Evolutionary conservation across 495 filamentous ascomycete genomes (phyloP).

Genomic region (Xylaria venustula): DNA sequence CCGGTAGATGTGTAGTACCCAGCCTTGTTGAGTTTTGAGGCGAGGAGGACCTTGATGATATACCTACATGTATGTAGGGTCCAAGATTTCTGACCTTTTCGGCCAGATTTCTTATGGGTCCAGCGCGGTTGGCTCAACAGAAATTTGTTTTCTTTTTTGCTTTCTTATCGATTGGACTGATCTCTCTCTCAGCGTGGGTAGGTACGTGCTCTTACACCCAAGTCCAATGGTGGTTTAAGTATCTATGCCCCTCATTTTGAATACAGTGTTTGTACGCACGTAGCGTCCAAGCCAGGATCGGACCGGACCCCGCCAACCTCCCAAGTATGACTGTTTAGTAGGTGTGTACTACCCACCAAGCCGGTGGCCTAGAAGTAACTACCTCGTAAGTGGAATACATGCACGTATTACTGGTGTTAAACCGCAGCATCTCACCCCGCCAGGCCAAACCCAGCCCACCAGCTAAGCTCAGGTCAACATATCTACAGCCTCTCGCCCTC

Average conservation of each 20-base stretch:
- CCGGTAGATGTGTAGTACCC: too few species aligned
- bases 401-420: background rate
- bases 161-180: constrained; percentile 5
- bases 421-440: background rate
- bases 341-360: too few species aligned
- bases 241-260: background rate
- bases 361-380: too few species aligned
- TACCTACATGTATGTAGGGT: too few species aligned
- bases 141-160: background rate
- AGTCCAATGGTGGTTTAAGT: background rate
- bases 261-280: background rate
- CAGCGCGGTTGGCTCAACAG: background rate
- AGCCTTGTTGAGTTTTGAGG: too few species aligned
- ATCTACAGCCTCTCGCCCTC: constrained; percentile 13
- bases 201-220: background rate
- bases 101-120: background rate
- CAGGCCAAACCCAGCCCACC: too few species aligned
- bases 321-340: too few species aligned
- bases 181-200: background rate
- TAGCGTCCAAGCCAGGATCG: background rate
- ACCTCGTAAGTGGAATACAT: too few species aligned
- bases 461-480: too few species aligned
- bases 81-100: background rate
- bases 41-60: too few species aligned
- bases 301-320: constrained; percentile 10